Evolutionary conservation across 1,284 basidiomycete species (phyloP).

Genomic region (Agroathelia rolfsii): DNA sequence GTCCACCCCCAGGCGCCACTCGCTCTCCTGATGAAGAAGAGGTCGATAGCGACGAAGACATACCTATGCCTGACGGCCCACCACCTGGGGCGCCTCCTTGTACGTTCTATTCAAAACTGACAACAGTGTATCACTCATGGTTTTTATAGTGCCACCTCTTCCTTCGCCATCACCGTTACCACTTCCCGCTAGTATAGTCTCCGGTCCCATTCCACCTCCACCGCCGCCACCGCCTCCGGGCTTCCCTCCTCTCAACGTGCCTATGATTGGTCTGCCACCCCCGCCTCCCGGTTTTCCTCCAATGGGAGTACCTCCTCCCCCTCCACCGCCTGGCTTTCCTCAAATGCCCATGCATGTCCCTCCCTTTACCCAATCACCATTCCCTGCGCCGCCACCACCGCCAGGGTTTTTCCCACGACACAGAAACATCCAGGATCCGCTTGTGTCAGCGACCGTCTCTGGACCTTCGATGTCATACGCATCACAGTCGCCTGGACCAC

Average conservation of each 20-base stretch:
- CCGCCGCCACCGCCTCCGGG: slow-evolving; percentile 11
- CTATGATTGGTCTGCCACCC: slow-evolving; percentile 3
- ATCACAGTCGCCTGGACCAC: slow-evolving; percentile 35
- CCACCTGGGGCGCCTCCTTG: slow-evolving; percentile 37
- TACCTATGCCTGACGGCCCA: slow-evolving; percentile 78
- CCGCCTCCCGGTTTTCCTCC: slow-evolving; percentile 9
- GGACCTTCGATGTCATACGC: slow-evolving; percentile 19
- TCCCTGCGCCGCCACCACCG: slow-evolving; percentile 20
- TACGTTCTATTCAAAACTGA: slow-evolving; percentile 11
- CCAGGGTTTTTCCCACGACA: slow-evolving; percentile 41
- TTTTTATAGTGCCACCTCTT: slow-evolving; percentile 12
- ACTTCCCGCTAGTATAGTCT: too few species aligned
- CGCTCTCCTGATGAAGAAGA: slow-evolving; percentile 24
- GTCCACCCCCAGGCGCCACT: slow-evolving; percentile 57
- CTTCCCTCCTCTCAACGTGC: slow-evolving; percentile 16
- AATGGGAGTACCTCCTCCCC: too few species aligned
- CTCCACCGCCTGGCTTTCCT: slow-evolving; percentile 9
- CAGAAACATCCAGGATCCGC: slow-evolving; percentile 49
- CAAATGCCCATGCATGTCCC: slow-evolving; percentile 3
- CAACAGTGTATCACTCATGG: slow-evolving; percentile 3
- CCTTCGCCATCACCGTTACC: slow-evolving; percentile 13
- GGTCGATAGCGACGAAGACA: slow-evolving; percentile 65
- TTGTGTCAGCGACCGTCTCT: slow-evolving; percentile 35
- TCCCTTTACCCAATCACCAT: slow-evolving; percentile 1
- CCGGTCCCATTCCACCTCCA: slow-evolving; percentile 6